Evolutionary conservation across 108 stramenopile species (phyloP), one percentile per base, ranked within the genome.

Genomic region (Cyclotella baltica): DNA sequence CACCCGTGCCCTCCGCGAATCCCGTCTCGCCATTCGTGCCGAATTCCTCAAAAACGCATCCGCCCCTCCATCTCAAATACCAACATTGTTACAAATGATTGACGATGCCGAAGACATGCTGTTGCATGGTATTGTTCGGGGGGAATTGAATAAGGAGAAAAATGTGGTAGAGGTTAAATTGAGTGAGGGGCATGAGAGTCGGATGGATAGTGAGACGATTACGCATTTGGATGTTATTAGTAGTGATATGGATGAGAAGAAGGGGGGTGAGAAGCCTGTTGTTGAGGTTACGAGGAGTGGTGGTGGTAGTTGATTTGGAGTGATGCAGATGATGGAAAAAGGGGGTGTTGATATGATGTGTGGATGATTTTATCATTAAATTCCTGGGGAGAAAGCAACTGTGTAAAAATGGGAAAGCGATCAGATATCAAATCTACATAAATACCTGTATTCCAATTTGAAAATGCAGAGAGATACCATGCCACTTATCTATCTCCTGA

Each of bases 61-160:
- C 31, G 84, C 82, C 56, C 50, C 83, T n/a, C 77, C 30, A 85
- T 6, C 78, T 13, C 89, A 84, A 23, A 86, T 90, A 47, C 91
- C 90, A 66, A 88, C 71, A 57, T 59, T 92, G 48, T 37, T 96
- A 36, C 51, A 74, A n/a, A 92, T 92, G 81, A 84, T 92, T 55
- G 94, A 95, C 68, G 94, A 95, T 59, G 94, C 94, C 23, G 90
- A 89, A 33, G 88, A 92, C 70, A 95, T 95, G 94, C 30, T 95
- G 28, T 51, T 74, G 11, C 89, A 92, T 71, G 92, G 90, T 19
- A 91, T 93, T 69, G 89, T 93, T 22, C 80, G 86, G 36, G 94
- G 94, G 18, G 77, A 93, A 55, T 78, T 93, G 37, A 95, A 95
- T 63, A 67, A 84, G 61, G 80, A 92, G 9, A 80, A 63, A 58